A percentile compares a stretch with the other conserved stretches of the same genome.
Evolutionary conservation across 2,329 filamentous ascomycete genomes (phyloP).

Genomic region (Plenodomus tracheiphilus): DNA sequence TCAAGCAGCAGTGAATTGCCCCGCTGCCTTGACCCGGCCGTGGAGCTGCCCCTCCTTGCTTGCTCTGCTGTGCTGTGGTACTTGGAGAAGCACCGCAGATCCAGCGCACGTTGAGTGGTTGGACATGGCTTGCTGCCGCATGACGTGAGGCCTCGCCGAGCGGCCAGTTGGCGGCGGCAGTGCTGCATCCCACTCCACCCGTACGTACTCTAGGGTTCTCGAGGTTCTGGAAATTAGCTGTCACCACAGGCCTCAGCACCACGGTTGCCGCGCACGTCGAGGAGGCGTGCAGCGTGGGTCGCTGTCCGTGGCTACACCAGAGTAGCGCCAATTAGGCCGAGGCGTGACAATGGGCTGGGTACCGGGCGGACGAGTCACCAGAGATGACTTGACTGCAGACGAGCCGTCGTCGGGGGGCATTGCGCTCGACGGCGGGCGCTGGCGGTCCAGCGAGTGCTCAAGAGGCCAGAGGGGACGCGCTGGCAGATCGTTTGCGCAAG

Average conservation of each 20-base stretch:
- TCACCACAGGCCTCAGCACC: slow-evolving; percentile 71
- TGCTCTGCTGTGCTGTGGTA: slow-evolving; percentile 10
- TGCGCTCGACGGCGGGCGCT: not conserved
- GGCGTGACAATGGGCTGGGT: slow-evolving; percentile 14
- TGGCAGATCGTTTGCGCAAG: not conserved
- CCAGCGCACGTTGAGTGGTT: slow-evolving; percentile 13
- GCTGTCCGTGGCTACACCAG: slow-evolving; percentile 1
- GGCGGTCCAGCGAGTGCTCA: not conserved
- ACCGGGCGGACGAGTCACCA: not conserved
- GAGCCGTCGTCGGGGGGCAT: not conserved
- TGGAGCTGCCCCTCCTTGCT: slow-evolving; percentile 22
- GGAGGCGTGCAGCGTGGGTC: slow-evolving; percentile 21
- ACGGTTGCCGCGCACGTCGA: slow-evolving; percentile 47
- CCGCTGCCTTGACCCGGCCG: slow-evolving; percentile 4
- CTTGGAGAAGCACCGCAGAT: slow-evolving; percentile 16
- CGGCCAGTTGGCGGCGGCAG: slow-evolving; percentile 15
- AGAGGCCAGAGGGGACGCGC: not conserved
- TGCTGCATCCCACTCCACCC: slow-evolving; percentile 15
- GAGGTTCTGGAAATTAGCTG: slow-evolving; percentile 51
- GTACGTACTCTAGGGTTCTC: slow-evolving; percentile 15
- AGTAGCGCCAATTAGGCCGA: slow-evolving; percentile 19
- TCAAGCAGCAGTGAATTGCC: slow-evolving; percentile 7
- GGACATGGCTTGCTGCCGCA: slow-evolving; percentile 19
- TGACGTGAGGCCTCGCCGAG: slow-evolving; percentile 25
- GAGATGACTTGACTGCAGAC: slow-evolving; percentile 1